Evolutionary conservation across 2,329 filamentous ascomycete genomes (phyloP).

Genomic region (Tolypocladium cylindrosporum): DNA sequence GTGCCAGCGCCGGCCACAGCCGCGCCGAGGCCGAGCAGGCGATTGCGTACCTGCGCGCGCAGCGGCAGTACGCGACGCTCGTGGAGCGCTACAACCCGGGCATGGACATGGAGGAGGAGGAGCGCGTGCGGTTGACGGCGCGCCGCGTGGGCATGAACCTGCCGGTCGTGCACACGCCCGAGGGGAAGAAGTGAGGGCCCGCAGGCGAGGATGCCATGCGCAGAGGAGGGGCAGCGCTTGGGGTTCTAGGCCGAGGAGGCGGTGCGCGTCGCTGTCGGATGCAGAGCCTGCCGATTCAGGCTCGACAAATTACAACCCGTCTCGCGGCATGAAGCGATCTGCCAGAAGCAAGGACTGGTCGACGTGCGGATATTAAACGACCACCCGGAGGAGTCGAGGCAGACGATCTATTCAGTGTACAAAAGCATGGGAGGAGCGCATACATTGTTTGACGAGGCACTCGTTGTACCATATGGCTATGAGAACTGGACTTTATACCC

Average conservation of each 20-base stretch:
- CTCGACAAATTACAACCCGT: not conserved
- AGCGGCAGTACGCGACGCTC: slow-evolving; percentile 70
- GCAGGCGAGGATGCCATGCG: not conserved
- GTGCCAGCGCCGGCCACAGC: slow-evolving; percentile 14
- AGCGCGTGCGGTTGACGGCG: slow-evolving; percentile 74
- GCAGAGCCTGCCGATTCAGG: not conserved
- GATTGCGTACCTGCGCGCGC: slow-evolving; percentile 71
- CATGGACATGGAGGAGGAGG: slow-evolving; percentile 77
- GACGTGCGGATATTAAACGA: not conserved
- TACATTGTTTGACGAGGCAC: not conserved
- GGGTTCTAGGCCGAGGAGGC: not conserved
- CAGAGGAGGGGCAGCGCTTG: no score
- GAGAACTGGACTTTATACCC: not conserved
- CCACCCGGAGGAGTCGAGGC: not conserved
- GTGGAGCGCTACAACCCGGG: slow-evolving; percentile 91
- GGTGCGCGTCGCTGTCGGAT: not conserved
- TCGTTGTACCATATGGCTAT: not conserved
- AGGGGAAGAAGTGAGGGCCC: not conserved
- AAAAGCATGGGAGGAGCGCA: not conserved
- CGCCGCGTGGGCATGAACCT: slow-evolving; percentile 84
- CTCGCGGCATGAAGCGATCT: not conserved
- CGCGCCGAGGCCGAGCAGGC: slow-evolving; percentile 56
- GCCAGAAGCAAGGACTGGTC: not conserved
- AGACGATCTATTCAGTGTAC: no score
- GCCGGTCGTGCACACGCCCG: slow-evolving; percentile 47